These are phyloP conservation scores for Neurospora sp. DNA, from an alignment of 495 filamentous ascomycete genomes.

Conservation along the genomic window DNA sequence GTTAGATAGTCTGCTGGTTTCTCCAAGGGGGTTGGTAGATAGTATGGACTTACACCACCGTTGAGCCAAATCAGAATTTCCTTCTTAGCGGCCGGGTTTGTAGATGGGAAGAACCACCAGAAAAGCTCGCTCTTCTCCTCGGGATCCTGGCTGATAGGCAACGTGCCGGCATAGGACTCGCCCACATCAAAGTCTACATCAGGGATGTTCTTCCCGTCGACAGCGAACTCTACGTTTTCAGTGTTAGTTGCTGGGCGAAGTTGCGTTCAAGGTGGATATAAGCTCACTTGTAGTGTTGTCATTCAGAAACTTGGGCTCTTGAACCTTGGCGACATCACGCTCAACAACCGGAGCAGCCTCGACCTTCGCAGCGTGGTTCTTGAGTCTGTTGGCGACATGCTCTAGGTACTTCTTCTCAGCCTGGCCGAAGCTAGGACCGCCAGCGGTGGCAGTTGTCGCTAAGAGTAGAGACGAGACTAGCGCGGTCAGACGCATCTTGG, in stretches of 20 bases:
- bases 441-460: conserved; percentile 14
- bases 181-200: conserved; percentile 69
- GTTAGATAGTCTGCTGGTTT: conserved; percentile 2
- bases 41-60: conserved; percentile 40
- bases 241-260: background rate
- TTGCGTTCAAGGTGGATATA: background rate
- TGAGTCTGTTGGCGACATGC: conserved; percentile 15
- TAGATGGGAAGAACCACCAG: conserved; percentile 70
- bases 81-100: conserved; percentile 44
- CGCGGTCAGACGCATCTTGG: conserved; percentile 22
- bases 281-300: conserved; percentile 26
- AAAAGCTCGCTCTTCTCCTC: conserved; percentile 50
- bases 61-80: conserved; percentile 70
- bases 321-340: background rate
- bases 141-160: conserved; percentile 49
- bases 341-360: background rate
- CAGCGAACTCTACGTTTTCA: conserved; percentile 41
- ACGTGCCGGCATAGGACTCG: conserved; percentile 62
- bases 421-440: conserved; percentile 25
- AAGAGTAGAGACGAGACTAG: conserved; percentile 19
- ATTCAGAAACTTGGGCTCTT: conserved; percentile 22
- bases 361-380: background rate
- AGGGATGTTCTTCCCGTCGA: conserved; percentile 58
- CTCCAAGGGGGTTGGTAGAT: background rate
- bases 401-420: conserved; percentile 23